Base-by-base conservation (phyloP, 2,329 filamentous ascomycete genomes). In the Fusarium sp. region DNA sequence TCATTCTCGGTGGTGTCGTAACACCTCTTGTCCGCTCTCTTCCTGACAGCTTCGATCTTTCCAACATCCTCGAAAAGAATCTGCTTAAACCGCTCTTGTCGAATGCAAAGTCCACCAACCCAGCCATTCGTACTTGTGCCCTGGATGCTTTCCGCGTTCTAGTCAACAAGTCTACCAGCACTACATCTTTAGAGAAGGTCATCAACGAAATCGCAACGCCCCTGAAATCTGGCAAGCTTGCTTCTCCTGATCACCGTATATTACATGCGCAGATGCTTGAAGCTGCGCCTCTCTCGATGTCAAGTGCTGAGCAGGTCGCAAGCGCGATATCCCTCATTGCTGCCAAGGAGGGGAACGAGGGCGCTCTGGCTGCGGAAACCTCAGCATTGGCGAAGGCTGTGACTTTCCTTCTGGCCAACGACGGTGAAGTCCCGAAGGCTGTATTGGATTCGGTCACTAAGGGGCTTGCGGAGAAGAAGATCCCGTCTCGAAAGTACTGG, bases 21-120 rank as follows among this genome's bases (percentile, higher is more conserved):
- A 87, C 90, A 7, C 88, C 91, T 14, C 83, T 98, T 45, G 84
- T 96, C 61, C 78, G 84, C 10, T 88, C 92, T 27, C 82, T 99
- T 8, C 89, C 93, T 2, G 76, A 81, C 27, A 82, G 82, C 7
- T 85, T 96, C 71, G 95, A 99, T 73, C 84, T 98, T 19, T 95
- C 95, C 10, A 86, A 88, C 37, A 81, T 92, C 6, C 83, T 98
- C 19, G 85, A 87, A 52, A 83, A 85, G 25, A 92, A 91, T 64
- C 84, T 99, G 35, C 79, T 96, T 37, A 98, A 97, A 78, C 93
- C 94, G 7, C 82, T 99, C 14, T 80, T 98, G n/a, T 90, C 93
- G 40, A 97, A 94, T 75, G 84, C 94, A 78, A 97, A 97, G 78
- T 98, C 96, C 2, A 94, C 92, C 74, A 98, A 97, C 77, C 82